Conservation (phyloP, 257 asterid species). For the Solanum pimpinellifolium region DNA sequence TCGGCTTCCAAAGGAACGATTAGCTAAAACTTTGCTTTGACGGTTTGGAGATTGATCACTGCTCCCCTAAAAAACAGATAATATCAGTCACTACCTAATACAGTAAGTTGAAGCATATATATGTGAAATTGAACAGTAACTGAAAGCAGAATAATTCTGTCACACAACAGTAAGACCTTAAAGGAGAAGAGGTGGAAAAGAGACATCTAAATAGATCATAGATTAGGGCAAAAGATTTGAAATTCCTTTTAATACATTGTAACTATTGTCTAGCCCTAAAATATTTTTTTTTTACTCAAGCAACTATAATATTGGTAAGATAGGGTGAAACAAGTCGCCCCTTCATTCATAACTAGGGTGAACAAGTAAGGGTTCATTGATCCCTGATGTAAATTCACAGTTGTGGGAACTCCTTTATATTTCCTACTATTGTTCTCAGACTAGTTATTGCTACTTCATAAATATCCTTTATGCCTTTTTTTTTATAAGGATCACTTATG, state of each 20-base stretch:
- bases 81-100: constrained; percentile 1
- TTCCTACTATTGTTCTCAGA: background rate
- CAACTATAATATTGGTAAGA: background rate
- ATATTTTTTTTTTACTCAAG: background rate
- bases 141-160: background rate
- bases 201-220: background rate
- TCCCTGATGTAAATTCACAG: background rate
- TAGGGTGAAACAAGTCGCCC: background rate
- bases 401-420: background rate
- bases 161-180: background rate
- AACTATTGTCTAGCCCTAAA: background rate
- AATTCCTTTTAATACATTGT: background rate
- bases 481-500: background rate
- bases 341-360: background rate
- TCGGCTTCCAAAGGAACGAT: constrained; percentile 49
- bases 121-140: background rate
- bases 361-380: background rate
- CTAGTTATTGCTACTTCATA: background rate
- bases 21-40: constrained; percentile 39
- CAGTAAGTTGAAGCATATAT: background rate
- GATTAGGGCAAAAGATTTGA: background rate
- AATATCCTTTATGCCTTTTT: background rate
- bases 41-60: constrained; percentile 63
- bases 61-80: constrained; percentile 47
- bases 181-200: background rate